A percentile compares a stretch with the other conserved stretches of the same genome.
Evolutionary conservation across 495 filamentous ascomycete species (phyloP).

Genomic region (Aspergillus diversus): DNA sequence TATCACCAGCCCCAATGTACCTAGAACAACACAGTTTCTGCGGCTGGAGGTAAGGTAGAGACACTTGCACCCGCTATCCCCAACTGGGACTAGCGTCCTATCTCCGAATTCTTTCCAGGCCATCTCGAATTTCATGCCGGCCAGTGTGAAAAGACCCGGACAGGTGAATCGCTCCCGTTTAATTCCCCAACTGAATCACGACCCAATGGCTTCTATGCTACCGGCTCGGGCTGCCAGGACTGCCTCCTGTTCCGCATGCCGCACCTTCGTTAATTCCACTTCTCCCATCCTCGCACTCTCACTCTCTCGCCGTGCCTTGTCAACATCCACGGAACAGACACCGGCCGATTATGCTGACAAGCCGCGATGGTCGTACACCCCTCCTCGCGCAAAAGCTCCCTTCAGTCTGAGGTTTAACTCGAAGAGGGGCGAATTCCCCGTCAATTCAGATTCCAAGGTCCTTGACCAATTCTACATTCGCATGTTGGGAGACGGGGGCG

Average conservation of each 20-base stretch:
- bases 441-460: conserved; percentile 73
- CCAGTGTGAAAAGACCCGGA: conserved; percentile 33
- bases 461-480: conserved; percentile 75
- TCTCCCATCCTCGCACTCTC: conserved; percentile 22
- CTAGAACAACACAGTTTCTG: conserved; percentile 1
- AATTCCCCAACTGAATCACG: conserved; percentile 25
- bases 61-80: conserved; percentile 18
- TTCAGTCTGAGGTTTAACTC: conserved; percentile 53
- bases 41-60: conserved; percentile 13
- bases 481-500: conserved; percentile 71
- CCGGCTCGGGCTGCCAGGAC: conserved; percentile 41
- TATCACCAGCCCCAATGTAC: conserved; percentile 17
- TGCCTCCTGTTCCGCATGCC: conserved; percentile 38
- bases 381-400: conserved; percentile 75
- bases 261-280: conserved; percentile 28
- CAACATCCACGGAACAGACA: conserved; percentile 31
- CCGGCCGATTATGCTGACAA: conserved; percentile 41
- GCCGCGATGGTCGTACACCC: conserved; percentile 85
- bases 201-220: conserved; percentile 45
- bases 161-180: conserved; percentile 36
- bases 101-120: conserved; percentile 34
- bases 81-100: conserved; percentile 25
- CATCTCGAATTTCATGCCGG: conserved; percentile 26
- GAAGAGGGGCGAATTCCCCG: conserved; percentile 56
- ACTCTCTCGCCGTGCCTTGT: conserved; percentile 23